Conservation (phyloP, 1,284 basidiomycete genomes). For the Boletus hoseneyae region DNA sequence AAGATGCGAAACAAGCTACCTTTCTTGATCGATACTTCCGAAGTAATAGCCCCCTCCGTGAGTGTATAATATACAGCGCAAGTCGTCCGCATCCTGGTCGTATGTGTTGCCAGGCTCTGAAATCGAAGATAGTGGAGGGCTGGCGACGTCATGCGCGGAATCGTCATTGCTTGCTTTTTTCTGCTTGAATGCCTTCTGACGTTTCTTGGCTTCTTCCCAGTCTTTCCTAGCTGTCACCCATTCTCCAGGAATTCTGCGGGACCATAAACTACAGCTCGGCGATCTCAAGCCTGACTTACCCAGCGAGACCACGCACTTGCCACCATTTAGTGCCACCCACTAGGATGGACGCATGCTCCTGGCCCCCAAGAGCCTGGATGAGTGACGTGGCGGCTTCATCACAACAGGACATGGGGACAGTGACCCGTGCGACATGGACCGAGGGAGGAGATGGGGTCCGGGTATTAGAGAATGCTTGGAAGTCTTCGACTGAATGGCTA, state of each 20-base stretch:
- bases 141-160: constrained; percentile 20
- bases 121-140: constrained; percentile 13
- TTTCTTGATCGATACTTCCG: constrained; percentile 76
- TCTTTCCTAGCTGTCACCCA: constrained; percentile 85
- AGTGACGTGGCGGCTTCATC: constrained; percentile 76
- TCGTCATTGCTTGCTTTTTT: constrained; percentile 16
- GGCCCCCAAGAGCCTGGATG: constrained; percentile 81
- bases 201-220: constrained; percentile 58
- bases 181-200: constrained; percentile 47
- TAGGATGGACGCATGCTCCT: constrained; percentile 66
- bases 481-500: constrained; percentile 79
- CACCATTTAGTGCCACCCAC: constrained; percentile 96
- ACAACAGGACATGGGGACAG: constrained; percentile 75
- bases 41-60: constrained; percentile 88
- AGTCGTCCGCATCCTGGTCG: constrained; percentile 76
- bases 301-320: constrained; percentile 82
- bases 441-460: constrained; percentile 87
- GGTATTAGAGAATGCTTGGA: constrained; percentile 84
- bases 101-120: constrained; percentile 38
- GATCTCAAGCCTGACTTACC: constrained; percentile 38
- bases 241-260: constrained; percentile 73
- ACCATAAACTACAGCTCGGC: constrained; percentile 3
- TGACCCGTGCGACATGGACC: constrained; percentile 75
- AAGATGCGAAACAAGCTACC: constrained; percentile 36
- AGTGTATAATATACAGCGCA: constrained; percentile 82